Conservation (phyloP, 495 filamentous ascomycete genomes). For the Penicillium fimorum region DNA sequence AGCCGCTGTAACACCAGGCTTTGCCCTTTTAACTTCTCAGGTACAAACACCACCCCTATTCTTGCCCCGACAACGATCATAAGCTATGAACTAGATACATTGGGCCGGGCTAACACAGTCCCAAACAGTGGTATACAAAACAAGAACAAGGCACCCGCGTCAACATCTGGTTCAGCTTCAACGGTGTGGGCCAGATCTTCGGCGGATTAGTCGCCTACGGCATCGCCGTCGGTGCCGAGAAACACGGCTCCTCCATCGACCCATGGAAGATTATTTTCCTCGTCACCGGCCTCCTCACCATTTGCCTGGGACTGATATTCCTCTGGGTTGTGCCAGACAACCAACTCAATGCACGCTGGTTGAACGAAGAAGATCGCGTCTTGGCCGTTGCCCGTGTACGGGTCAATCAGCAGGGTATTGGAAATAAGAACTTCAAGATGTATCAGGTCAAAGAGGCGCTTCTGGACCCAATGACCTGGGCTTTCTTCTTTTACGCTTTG, state of each 20-base stretch:
- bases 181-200: constrained; percentile 59
- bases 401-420: constrained; percentile 65
- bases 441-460: constrained; percentile 62
- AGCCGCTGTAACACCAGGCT: constrained; percentile 61
- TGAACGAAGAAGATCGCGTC: constrained; percentile 59
- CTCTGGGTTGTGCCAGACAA: constrained; percentile 66
- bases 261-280: constrained; percentile 71
- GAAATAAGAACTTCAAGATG: constrained; percentile 66
- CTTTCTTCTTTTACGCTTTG: constrained; percentile 62
- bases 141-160: constrained; percentile 56
- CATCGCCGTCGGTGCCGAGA: constrained; percentile 56
- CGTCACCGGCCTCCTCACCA: constrained; percentile 61
- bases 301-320: constrained; percentile 56
- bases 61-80: neutral
- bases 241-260: constrained; percentile 53
- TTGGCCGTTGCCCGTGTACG: constrained; percentile 61
- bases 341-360: constrained; percentile 65
- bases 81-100: neutral
- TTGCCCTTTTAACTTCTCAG: constrained; percentile 60
- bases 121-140: constrained; percentile 58
- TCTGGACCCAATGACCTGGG: constrained; percentile 61
- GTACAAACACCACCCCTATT: constrained; percentile 12
- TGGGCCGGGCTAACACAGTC: neutral
- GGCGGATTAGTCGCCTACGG: constrained; percentile 64
- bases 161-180: constrained; percentile 64